Percentiles rank a stretch among this genome's conserved stretches.
Evolutionary conservation across 768 basidiomycete genomes (phyloP).

Genomic region (Collybiopsis luxurians): DNA sequence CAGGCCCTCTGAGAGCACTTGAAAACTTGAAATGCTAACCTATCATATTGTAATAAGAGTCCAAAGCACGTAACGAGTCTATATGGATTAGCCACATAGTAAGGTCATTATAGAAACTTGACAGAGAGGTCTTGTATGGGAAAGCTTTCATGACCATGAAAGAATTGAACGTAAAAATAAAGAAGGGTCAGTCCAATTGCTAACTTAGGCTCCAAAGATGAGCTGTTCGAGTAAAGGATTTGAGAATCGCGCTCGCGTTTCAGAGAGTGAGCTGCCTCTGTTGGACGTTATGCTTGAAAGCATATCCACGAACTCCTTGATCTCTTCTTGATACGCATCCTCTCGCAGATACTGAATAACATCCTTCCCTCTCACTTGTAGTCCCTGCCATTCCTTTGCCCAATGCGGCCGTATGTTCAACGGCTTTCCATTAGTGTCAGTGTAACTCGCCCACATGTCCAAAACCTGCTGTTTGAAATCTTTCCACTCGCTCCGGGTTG

Average conservation of each 20-base stretch:
- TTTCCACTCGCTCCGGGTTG: conserved; percentile 16
- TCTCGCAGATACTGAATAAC: conserved; percentile 20
- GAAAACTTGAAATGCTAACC: no score
- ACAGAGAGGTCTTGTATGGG: no score
- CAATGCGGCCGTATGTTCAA: conserved; percentile 24
- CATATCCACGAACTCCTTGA: conserved; percentile 17
- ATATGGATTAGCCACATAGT: no score
- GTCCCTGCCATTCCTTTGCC: conserved; percentile 25
- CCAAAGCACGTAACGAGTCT: no score
- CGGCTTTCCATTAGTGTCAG: conserved; percentile 12
- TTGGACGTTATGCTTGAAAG: conserved; percentile 14
- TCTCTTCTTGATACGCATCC: conserved; percentile 21
- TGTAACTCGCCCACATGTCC: conserved; percentile 21
- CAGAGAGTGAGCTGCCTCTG: conserved; percentile 12
- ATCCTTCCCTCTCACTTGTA: conserved; percentile 18
- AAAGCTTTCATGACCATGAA: no score
- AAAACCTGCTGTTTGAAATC: conserved; percentile 18
- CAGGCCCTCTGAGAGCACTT: no score
- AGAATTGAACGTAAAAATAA: no score
- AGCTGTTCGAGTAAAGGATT: conserved; percentile 19
- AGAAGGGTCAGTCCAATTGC: no score
- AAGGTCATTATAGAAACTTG: no score
- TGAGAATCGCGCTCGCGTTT: conserved; percentile 18
- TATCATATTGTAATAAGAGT: no score
- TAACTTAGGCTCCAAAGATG: conserved; percentile 13